phyloP scores from a whole-genome alignment of 345 rosid genomes.

The Chamaenerion angustifolium region DNA sequence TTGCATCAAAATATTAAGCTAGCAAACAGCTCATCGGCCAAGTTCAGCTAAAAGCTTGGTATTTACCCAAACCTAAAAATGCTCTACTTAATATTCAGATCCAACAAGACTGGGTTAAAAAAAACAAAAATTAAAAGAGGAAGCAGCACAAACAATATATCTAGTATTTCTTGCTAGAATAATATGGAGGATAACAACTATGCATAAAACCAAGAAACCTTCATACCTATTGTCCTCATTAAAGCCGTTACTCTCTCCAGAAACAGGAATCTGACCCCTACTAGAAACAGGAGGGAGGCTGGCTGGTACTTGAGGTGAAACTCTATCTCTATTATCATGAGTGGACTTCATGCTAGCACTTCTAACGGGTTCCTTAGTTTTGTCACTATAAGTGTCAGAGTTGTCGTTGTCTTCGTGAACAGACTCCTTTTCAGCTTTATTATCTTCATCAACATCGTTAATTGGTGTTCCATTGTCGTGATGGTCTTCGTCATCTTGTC shows the following conservation, averaged over 20 bases:
- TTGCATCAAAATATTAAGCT: too few species aligned
- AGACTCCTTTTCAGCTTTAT: slow-evolving; percentile 23
- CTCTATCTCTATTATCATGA: slow-evolving; percentile 19
- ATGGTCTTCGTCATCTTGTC: slow-evolving; percentile 23
- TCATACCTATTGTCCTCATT: slow-evolving; percentile 36
- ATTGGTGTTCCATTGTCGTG: slow-evolving; percentile 23
- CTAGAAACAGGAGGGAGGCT: slow-evolving; percentile 18
- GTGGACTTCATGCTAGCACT: slow-evolving; percentile 19
- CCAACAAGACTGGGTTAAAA: too few species aligned
- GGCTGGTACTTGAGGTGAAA: slow-evolving; percentile 18
- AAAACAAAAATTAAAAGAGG: too few species aligned
- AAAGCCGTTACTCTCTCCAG: slow-evolving; percentile 22
- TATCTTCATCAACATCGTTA: slow-evolving; percentile 23
- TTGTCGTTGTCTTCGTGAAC: slow-evolving; percentile 17
- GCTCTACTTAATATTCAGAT: too few species aligned
- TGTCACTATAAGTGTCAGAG: slow-evolving; percentile 19
- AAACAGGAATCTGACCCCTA: slow-evolving; percentile 20
- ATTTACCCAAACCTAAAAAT: too few species aligned
- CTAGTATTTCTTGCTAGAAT: not conserved
- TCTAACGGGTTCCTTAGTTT: slow-evolving; percentile 20
- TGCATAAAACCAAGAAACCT: slow-evolving; percentile 1
- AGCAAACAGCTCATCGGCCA: too few species aligned
- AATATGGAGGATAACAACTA: not conserved
- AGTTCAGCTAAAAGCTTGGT: too few species aligned
- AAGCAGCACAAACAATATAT: not conserved